Evolutionary conservation across 768 basidiomycete genomes (phyloP).

Genomic region (Lactarius quietus): DNA sequence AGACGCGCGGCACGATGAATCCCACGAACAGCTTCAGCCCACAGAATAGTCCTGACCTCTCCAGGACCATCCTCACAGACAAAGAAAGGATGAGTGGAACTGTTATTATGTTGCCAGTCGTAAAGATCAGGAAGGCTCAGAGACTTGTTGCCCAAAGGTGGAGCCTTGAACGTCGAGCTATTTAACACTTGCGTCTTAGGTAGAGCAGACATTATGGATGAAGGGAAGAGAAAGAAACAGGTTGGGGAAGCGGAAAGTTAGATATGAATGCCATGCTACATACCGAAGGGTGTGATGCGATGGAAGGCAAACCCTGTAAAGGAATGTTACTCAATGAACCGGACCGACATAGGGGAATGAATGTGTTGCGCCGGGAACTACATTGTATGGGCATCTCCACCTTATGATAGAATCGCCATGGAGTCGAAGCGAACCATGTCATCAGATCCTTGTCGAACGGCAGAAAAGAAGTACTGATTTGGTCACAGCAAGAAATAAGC

Average conservation of each 20-base stretch:
- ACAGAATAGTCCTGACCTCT: conserved; percentile 21
- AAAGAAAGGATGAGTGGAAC: conserved; percentile 28
- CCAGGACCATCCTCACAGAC: conserved; percentile 20
- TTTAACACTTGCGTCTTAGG: conserved; percentile 27
- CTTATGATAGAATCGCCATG: not conserved
- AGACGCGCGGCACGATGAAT: conserved; percentile 26
- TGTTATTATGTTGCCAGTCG: conserved; percentile 30
- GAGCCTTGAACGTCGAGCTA: conserved; percentile 26
- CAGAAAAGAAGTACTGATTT: not conserved
- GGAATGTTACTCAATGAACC: conserved; percentile 14
- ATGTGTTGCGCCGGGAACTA: not conserved
- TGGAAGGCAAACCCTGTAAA: not conserved
- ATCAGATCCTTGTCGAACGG: not conserved
- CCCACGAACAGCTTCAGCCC: conserved; percentile 24
- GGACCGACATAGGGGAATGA: not conserved
- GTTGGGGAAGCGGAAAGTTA: not conserved
- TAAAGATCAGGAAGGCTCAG: conserved; percentile 30
- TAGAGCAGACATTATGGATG: conserved; percentile 18
- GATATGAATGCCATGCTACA: not conserved
- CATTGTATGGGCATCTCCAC: not conserved
- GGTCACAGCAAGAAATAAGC: not conserved
- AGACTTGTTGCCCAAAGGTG: conserved; percentile 27
- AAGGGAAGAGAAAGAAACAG: not conserved
- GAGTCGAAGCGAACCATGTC: not conserved
- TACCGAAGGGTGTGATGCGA: not conserved